phyloP scores from a whole-genome alignment of 1,284 basidiomycete species.

The Microbotryum lychnidis-dioicae region DNA sequence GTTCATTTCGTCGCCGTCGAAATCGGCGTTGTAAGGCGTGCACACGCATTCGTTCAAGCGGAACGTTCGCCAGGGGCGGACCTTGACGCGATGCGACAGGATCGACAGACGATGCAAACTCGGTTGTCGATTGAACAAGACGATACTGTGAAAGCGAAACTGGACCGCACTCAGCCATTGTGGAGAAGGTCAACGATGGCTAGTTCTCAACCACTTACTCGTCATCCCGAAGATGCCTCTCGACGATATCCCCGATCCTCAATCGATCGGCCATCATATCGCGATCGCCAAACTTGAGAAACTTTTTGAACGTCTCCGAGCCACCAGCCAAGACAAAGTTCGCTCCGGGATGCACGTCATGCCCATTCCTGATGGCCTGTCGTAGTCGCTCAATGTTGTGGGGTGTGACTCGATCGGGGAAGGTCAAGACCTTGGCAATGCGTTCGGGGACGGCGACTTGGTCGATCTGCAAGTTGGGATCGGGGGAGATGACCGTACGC shows the following conservation, averaged over 20 bases:
- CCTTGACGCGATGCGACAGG: slow-evolving; percentile 95
- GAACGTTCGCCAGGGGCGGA: slow-evolving; percentile 96
- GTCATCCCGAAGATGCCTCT: slow-evolving; percentile 89
- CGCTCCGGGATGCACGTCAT: slow-evolving; percentile 88
- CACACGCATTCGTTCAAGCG: slow-evolving; percentile 98
- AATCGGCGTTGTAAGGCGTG: slow-evolving; percentile 98
- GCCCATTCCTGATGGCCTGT: slow-evolving; percentile 76
- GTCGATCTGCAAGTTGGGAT: slow-evolving; percentile 95
- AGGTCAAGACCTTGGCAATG: slow-evolving; percentile 91
- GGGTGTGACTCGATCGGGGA: slow-evolving; percentile 87
- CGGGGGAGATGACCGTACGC: slow-evolving; percentile 96
- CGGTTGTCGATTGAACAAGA: slow-evolving; percentile 97
- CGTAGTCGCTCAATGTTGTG: slow-evolving; percentile 80
- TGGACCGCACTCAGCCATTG: neutral
- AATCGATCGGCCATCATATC: slow-evolving; percentile 63
- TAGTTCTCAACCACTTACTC: slow-evolving; percentile 49
- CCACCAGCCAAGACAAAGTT: slow-evolving; percentile 77
- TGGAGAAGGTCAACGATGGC: slow-evolving; percentile 10
- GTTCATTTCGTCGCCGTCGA: slow-evolving; percentile 99
- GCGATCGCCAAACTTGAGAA: slow-evolving; percentile 67
- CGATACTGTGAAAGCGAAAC: slow-evolving; percentile 51
- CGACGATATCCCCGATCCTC: slow-evolving; percentile 77
- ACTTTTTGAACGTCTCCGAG: slow-evolving; percentile 61
- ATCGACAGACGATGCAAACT: slow-evolving; percentile 98
- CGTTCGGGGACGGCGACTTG: slow-evolving; percentile 96